Base-by-base conservation (phyloP, 805 yeast genomes). In the Yamadazyma akitaensis region DNA sequence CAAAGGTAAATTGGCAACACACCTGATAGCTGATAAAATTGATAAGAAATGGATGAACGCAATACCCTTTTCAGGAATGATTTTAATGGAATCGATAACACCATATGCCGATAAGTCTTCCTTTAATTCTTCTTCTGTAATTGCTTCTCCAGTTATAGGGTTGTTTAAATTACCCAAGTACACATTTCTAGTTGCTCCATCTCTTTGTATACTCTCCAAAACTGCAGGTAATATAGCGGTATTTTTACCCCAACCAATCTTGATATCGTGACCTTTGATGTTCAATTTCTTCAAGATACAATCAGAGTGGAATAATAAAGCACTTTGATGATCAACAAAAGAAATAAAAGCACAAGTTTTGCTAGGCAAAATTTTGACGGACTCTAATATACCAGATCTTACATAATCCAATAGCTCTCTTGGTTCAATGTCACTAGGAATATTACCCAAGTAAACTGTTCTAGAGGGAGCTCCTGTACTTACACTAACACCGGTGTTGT, bases 221-320 rank as follows among this genome's bases (percentile, higher is more conserved):
- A 92, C 91, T 7, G 85, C 75, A 1, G 95, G 86, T 49, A 81
- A 82, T 31, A 90, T 80, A 1, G 86, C 81, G 2, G 84, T 73
- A 34, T 89, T 81, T 54, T 85, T 85, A 17, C 96, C 97, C 98
- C 98, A 94, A 11, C 97, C 96, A 49, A 92, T 79, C 59, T 89
- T 80, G 47, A 91, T 80, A 58, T 88, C 96, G 54, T 85, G 82
- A 39, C 88, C 90, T 55, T 81, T 82, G 49, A 94, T 85, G 36
- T 84, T 80, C 52, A 91, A 73, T 61, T 91, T 81, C 61, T 88
- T 89, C 61, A 92, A 75, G 42, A 88, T 84, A 34, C 96, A 95
- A 68, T 91, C 97, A 0, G 96, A 88, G 65, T 90, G 97, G 70
- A 94, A 94, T 53, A 89, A 79, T 49, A 89, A 73, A 0, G 98